phyloP scores from a whole-genome alignment of 2,329 filamentous ascomycete species.

The Davidsoniella neocaledoniae region DNA sequence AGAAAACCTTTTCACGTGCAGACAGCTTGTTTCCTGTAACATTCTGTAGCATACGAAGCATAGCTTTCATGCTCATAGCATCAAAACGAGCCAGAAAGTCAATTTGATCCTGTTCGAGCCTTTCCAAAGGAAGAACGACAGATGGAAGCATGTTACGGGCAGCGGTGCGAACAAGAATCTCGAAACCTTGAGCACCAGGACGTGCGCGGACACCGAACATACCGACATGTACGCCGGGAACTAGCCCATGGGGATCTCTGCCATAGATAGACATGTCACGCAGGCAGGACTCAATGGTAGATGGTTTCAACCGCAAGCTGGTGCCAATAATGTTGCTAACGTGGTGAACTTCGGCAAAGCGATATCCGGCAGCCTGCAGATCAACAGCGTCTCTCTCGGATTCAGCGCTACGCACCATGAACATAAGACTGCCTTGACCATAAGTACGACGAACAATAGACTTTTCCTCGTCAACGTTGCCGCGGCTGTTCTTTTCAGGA shows the following conservation, averaged over 20 bases:
- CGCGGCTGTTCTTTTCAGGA: background rate
- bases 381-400: conserved; percentile 26
- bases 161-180: conserved; percentile 41
- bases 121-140: conserved; percentile 33
- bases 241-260: conserved; percentile 27
- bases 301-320: conserved; percentile 55
- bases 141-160: conserved; percentile 45
- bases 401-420: conserved; percentile 56
- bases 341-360: conserved; percentile 56
- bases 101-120: conserved; percentile 37
- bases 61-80: conserved; percentile 23
- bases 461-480: conserved; percentile 24
- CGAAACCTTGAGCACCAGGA: conserved; percentile 38
- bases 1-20: conserved; percentile 28
- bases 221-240: conserved; percentile 38
- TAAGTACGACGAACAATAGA: conserved; percentile 18
- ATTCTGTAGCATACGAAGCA: conserved; percentile 24
- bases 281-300: conserved; percentile 44
- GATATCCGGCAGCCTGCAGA: conserved; percentile 55
- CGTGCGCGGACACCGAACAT: conserved; percentile 40
- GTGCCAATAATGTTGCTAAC: conserved; percentile 52
- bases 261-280: conserved; percentile 46
- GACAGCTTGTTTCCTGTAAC: conserved; percentile 20
- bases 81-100: conserved; percentile 36
- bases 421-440: conserved; percentile 51